Percentiles rank a stretch among this genome's conserved stretches.
Evolutionary conservation across 768 basidiomycete genomes (phyloP).

Genomic region (Sarcomyxa edulis): DNA sequence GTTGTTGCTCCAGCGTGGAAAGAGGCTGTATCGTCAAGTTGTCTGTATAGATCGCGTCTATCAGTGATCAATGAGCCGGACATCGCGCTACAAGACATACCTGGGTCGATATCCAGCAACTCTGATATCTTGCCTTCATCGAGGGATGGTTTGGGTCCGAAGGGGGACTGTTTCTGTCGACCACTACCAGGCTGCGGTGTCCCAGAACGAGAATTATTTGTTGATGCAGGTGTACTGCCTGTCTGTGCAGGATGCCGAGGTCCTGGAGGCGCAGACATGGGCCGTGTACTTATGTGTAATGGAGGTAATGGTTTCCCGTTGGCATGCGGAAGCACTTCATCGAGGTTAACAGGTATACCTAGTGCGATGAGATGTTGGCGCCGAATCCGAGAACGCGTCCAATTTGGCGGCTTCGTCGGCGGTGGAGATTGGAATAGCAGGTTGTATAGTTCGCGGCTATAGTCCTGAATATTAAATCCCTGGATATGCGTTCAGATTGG

Average conservation of each 20-base stretch:
- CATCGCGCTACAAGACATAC: constrained; percentile 32
- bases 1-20: constrained; percentile 55
- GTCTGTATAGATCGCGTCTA: constrained; percentile 56
- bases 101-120: constrained; percentile 61
- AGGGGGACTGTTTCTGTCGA: constrained; percentile 28
- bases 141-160: constrained; percentile 76
- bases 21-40: constrained; percentile 69
- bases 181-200: constrained; percentile 32
- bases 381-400: constrained; percentile 89
- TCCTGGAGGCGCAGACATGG: constrained; percentile 75
- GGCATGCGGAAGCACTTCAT: constrained; percentile 77
- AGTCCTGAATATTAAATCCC: constrained; percentile 11
- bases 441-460: constrained; percentile 76
- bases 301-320: constrained; percentile 67
- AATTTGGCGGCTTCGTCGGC: constrained; percentile 81
- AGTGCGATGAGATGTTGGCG: constrained; percentile 87
- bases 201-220: constrained; percentile 48
- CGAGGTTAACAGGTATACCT: constrained; percentile 92
- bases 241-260: constrained; percentile 41
- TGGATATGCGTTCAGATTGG: constrained; percentile 3
- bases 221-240: constrained; percentile 26
- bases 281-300: constrained; percentile 78
- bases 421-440: constrained; percentile 67
- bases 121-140: constrained; percentile 61
- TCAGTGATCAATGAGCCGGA: too few relatives aligned